Base-by-base conservation (phyloP, 805 yeast species). In the Kuraishia floccosa region DNA sequence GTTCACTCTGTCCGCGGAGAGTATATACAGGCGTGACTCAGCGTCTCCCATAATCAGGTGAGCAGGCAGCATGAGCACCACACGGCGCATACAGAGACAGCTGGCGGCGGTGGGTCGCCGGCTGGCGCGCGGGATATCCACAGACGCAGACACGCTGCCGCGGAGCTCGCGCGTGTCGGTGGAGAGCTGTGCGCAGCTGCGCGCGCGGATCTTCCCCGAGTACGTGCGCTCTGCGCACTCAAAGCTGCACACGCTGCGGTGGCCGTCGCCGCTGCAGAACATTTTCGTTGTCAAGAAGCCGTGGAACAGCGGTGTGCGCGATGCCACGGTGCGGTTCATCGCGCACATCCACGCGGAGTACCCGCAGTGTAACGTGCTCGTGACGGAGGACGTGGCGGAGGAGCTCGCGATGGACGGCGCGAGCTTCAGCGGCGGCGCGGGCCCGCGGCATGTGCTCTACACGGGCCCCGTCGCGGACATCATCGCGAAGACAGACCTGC, bases 281-380 rank as follows among this genome's bases (percentile, higher is more conserved):
- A 71, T 89, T 7, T 66, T 79, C 33, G 61, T 89, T 12, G 83
- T 84, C 19, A 87, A 86, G 54, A 89, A 89, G 48, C 95, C 95
- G 2, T 73, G 82, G 76, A 72, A 83, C 30, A 50, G 56, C 2
- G 56, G 59, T 6, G 93, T 84, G 3, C 60, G 76, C 10, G 55
- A 59, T 5, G 85, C 91, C 4, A 71, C 79, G 72, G 63, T 72
- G 6, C 59, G 61, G 27, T 78, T 87, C 38, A 69, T 86, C 13
- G 53, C 62, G 5, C 77, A 73, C 43, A 40, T 86, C 6, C 73
- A 75, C 40, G 54, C 57, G 5, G 56, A 65, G 7, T 81, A 83
- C 48, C 87, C 89, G 0, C 62, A 68, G 12, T 65, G 85, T 25
- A 86, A 85, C 39, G 72, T 89, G 2, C 69, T 89, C n/a, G 77